Percentiles rank a stretch among this genome's conserved stretches.
These are phyloP conservation scores for Fraxinus baroniana DNA, from an alignment of 305 asterid species.

Conservation along the genomic window DNA sequence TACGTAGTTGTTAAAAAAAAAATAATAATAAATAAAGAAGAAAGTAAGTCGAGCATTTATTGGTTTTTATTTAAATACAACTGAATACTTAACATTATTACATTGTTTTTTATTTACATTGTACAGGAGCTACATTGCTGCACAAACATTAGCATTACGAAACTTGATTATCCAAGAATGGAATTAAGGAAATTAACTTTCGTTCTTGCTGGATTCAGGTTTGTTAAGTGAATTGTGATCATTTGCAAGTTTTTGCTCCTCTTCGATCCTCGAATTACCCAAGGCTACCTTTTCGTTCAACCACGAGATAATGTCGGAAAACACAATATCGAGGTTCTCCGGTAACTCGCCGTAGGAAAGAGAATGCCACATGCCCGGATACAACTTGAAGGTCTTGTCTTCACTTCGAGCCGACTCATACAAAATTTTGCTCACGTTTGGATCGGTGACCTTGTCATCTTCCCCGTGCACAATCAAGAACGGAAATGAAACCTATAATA, in stretches of 20 bases:
- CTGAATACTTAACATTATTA: neutral
- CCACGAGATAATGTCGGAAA: conserved; percentile 52
- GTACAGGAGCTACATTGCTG: neutral
- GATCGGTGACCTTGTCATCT: conserved; percentile 58
- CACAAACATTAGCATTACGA: neutral
- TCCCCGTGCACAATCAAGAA: conserved; percentile 57
- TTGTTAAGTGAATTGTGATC: conserved; percentile 24
- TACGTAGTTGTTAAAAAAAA: too few relatives aligned
- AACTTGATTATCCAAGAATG: neutral
- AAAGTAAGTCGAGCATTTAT: too few relatives aligned
- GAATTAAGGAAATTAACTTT: neutral
- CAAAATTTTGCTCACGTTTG: conserved; percentile 43
- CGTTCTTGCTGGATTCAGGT: neutral
- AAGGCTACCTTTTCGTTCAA: conserved; percentile 26
- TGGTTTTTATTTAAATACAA: too few relatives aligned
- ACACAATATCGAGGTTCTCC: conserved; percentile 46
- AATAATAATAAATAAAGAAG: too few relatives aligned
- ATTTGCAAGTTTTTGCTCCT: conserved; percentile 40
- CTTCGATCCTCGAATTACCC: conserved; percentile 27
- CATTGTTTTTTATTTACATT: neutral
- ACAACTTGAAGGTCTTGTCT: conserved; percentile 64
- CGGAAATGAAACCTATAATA: conserved; percentile 46
- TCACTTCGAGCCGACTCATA: conserved; percentile 39
- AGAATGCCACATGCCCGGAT: conserved; percentile 69
- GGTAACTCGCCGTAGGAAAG: conserved; percentile 56